Conservation (phyloP, 139 green algal genomes). For the Chlorella sp. region DNA sequence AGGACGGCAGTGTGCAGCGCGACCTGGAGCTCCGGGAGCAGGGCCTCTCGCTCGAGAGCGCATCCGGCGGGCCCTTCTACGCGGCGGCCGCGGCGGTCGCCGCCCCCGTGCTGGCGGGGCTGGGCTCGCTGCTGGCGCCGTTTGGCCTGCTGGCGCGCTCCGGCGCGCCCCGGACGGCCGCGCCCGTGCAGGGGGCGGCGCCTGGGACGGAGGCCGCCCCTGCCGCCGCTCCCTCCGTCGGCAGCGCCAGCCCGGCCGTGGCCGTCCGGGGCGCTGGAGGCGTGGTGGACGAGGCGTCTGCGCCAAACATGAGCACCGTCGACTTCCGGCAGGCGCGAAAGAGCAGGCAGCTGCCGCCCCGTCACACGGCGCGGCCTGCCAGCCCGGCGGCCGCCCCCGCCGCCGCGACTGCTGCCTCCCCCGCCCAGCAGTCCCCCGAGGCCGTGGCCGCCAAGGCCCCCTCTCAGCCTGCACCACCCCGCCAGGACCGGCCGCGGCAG, state of each 20-base stretch:
- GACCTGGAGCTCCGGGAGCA: conserved; percentile 2
- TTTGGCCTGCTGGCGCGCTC: conserved; percentile 3
- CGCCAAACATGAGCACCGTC: conserved; percentile 4
- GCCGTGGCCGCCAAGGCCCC: background rate
- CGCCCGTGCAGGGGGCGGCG: background rate
- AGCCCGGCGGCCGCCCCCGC: background rate
- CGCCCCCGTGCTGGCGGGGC: background rate
- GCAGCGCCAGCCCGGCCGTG: background rate
- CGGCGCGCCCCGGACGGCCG: background rate
- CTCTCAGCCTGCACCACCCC: background rate
- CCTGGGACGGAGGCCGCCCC: background rate
- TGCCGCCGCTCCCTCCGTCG: background rate
- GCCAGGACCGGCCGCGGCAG: no score
- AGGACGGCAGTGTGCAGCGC: conserved; percentile 6
- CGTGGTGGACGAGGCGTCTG: background rate
- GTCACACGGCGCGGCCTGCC: conserved; percentile 23
- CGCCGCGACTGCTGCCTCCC: no score
- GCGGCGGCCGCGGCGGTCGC: background rate
- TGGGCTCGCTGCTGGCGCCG: conserved; percentile 1
- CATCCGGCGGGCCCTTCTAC: background rate
- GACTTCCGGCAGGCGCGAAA: conserved; percentile 13
- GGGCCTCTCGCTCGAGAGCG: background rate
- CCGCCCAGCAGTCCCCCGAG: background rate
- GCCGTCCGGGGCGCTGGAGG: background rate
- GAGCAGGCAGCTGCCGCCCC: conserved; percentile 8